Conservation (phyloP, 2,329 filamentous ascomycete species). For the Fusarium mexicanum region DNA sequence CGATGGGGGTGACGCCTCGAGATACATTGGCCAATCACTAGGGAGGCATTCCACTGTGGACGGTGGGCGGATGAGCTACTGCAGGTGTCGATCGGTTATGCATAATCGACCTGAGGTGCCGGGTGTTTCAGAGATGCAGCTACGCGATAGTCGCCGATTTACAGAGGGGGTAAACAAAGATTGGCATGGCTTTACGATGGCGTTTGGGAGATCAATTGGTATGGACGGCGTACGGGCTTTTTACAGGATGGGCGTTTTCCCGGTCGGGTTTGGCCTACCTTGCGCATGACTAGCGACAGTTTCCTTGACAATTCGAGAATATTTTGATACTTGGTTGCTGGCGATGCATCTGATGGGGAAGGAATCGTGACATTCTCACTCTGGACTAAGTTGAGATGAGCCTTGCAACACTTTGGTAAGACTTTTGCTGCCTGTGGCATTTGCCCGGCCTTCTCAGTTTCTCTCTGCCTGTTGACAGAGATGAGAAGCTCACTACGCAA, state of each 20-base stretch:
- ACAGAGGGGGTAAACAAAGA: not conserved
- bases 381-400: not conserved
- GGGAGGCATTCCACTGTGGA: not conserved
- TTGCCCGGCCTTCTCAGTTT: rapidly evolving
- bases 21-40: slow-evolving; percentile 33
- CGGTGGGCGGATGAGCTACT: slow-evolving; percentile 6
- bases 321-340: not conserved
- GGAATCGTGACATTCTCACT: no score
- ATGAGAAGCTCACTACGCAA: no score
- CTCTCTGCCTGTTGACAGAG: not conserved
- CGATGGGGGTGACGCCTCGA: slow-evolving; percentile 32
- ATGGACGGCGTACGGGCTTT: slow-evolving; percentile 13
- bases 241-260: slow-evolving; percentile 14
- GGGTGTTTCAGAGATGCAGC: slow-evolving; percentile 12
- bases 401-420: not conserved
- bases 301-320: slow-evolving; percentile 1
- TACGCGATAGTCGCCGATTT: not conserved
- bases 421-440: not conserved
- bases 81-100: slow-evolving; percentile 26
- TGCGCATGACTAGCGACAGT: slow-evolving; percentile 18
- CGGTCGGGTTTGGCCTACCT: not conserved
- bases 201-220: not conserved
- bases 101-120: not conserved
- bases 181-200: slow-evolving; percentile 18
- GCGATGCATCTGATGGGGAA: not conserved